Conservation (phyloP, 805 yeast species). For the Blastobotrys robertii region DNA sequence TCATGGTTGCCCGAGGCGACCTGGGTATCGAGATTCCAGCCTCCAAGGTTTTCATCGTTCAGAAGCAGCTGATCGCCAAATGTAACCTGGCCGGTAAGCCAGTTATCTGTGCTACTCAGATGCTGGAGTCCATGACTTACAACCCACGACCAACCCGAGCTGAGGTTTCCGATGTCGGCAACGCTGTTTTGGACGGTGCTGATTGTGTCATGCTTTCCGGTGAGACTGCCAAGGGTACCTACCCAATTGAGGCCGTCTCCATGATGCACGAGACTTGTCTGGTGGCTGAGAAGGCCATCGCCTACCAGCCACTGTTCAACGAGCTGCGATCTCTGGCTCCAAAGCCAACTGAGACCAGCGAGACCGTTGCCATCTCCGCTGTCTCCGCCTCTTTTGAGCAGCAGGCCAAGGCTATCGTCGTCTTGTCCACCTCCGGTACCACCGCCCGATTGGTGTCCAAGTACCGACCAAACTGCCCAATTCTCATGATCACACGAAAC, state of each 20-base stretch:
- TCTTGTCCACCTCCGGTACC: slow-evolving; percentile 87
- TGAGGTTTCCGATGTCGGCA: slow-evolving; percentile 98
- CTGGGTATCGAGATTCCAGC: slow-evolving; percentile 99
- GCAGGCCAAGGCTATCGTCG: slow-evolving; percentile 92
- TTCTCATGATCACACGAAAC: slow-evolving; percentile 96
- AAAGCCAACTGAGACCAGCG: slow-evolving; percentile 86
- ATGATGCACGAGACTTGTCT: slow-evolving; percentile 98
- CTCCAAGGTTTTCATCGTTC: slow-evolving; percentile 96
- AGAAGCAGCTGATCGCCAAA: slow-evolving; percentile 97
- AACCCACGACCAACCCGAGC: slow-evolving; percentile 99
- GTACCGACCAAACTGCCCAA: slow-evolving; percentile 96
- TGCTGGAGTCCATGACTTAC: slow-evolving; percentile 99
- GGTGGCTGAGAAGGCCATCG: slow-evolving; percentile 93
- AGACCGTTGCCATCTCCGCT: slow-evolving; percentile 95
- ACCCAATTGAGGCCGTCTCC: slow-evolving; percentile 94
- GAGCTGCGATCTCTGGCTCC: slow-evolving; percentile 80
- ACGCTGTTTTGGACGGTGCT: slow-evolving; percentile 98
- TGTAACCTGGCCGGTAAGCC: slow-evolving; percentile 99
- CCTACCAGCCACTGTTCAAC: slow-evolving; percentile 71
- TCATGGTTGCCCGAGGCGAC: slow-evolving; percentile 99
- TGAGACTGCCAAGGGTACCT: slow-evolving; percentile 99
- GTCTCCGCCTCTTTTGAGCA: slow-evolving; percentile 95
- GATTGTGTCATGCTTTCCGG: slow-evolving; percentile 99
- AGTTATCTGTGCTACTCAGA: slow-evolving; percentile 98
- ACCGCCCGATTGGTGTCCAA: slow-evolving; percentile 95